Evolutionary conservation across 2,329 filamentous ascomycete genomes (phyloP).

Genomic region (Paradendryphiella salina): DNA sequence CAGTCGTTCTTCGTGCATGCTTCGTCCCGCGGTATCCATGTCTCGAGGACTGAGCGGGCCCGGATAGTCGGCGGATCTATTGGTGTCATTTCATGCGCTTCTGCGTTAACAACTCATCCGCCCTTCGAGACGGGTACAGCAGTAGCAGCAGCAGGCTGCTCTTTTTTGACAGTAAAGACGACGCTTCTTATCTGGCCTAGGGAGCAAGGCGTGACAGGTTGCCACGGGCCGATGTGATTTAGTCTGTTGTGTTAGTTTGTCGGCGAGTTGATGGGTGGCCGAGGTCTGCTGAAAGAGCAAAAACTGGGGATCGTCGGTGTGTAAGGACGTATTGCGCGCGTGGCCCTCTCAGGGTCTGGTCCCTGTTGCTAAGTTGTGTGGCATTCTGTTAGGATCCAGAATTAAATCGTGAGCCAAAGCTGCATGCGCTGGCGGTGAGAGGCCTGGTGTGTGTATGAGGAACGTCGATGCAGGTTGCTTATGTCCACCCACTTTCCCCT

Average conservation of each 20-base stretch:
- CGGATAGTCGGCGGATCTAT: conserved; percentile 11
- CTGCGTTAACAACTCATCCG: conserved; percentile 15
- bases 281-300: conserved; percentile 10
- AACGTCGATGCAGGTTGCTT: background rate
- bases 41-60: conserved; percentile 6
- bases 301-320: conserved; percentile 15
- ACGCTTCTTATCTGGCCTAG: background rate
- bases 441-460: background rate
- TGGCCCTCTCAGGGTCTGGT: conserved; percentile 15
- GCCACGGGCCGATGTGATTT: background rate
- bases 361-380: conserved; percentile 9
- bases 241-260: background rate
- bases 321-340: conserved; percentile 1
- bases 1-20: conserved; percentile 16
- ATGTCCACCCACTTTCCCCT: conserved; percentile 2
- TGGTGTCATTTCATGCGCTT: conserved; percentile 4
- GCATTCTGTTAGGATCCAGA: conserved; percentile 12
- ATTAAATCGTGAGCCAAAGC: conserved; percentile 8
- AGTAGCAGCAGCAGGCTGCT: background rate
- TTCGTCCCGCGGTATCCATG: conserved; percentile 18
- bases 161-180: conserved; percentile 6
- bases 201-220: conserved; percentile 1
- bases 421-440: conserved; percentile 16
- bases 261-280: conserved; percentile 5
- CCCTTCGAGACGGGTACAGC: conserved; percentile 2